Evolutionary conservation across 768 basidiomycete genomes (phyloP).

Genomic region (Pleurotus pulmonarius): DNA sequence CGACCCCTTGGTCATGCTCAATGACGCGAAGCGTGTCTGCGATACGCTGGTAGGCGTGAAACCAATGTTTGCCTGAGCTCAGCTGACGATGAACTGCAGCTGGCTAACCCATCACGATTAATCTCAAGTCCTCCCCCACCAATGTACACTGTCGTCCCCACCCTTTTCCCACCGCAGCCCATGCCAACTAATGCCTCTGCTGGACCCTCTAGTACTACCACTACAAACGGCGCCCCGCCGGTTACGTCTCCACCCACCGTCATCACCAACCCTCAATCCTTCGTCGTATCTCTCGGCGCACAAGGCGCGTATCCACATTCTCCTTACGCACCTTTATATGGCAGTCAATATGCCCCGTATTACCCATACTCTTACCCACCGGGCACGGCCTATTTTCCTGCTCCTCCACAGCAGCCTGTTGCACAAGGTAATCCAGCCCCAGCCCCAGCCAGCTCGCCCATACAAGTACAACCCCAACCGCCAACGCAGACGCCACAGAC

Average conservation of each 20-base stretch:
- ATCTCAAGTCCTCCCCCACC: constrained; percentile 65
- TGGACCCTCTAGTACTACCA: constrained; percentile 18
- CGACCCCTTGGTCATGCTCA: constrained; percentile 71
- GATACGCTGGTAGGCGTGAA: constrained; percentile 58
- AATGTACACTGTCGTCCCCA: constrained; percentile 45
- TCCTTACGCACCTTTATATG: constrained; percentile 39
- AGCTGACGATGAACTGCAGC: constrained; percentile 34
- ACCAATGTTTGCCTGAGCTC: constrained; percentile 2
- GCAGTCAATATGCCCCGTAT: constrained; percentile 8
- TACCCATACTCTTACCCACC: constrained; percentile 12
- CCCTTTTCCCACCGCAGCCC: constrained; percentile 30
- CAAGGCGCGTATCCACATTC: constrained; percentile 42
- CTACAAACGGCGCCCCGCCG: constrained; percentile 23
- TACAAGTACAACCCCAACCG: constrained; percentile 15
- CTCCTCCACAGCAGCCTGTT: constrained; percentile 18
- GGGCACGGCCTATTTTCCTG: neutral
- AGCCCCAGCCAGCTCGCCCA: neutral
- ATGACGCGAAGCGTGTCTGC: constrained; percentile 74
- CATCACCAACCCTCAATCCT: constrained; percentile 69
- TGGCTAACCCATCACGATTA: constrained; percentile 70
- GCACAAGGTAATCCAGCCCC: constrained; percentile 1
- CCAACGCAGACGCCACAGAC: constrained; percentile 7
- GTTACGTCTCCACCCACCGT: constrained; percentile 35
- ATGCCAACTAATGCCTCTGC: constrained; percentile 17
- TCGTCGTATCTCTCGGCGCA: constrained; percentile 63